Conservation (phyloP, 352 stramenopile species). For the Thraustotheca clavata region DNA sequence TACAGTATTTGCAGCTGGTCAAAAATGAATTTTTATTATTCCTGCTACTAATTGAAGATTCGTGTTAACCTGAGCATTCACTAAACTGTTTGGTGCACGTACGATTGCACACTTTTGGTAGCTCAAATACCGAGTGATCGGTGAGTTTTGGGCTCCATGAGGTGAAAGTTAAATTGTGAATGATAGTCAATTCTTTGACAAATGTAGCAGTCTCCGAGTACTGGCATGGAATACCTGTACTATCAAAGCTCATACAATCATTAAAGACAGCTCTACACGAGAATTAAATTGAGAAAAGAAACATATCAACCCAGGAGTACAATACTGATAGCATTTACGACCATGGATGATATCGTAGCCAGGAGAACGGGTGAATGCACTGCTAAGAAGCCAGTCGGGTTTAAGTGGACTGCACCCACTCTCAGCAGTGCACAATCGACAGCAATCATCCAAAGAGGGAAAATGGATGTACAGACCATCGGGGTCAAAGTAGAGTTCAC, state of each 20-base stretch:
- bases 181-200: background rate
- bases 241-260: background rate
- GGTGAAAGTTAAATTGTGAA: background rate
- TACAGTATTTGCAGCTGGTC: too few species aligned
- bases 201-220: background rate
- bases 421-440: background rate
- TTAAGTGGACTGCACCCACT: slow-evolving; percentile 1
- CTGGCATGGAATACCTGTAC: background rate
- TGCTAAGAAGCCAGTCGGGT: slow-evolving; percentile 3
- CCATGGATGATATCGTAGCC: background rate
- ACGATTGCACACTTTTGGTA: background rate
- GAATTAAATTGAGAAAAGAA: background rate
- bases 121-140: background rate
- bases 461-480: background rate
- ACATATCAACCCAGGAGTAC: slow-evolving; percentile 9
- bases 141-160: background rate
- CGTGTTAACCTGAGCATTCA: background rate
- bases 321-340: background rate
- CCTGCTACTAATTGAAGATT: background rate
- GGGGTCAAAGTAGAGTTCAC: background rate
- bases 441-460: background rate
- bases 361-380: background rate
- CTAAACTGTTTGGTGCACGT: background rate
- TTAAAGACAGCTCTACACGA: background rate
- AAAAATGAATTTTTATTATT: too few species aligned